Evolutionary conservation across 108 stramenopile genomes (phyloP).

Genomic region (Cyclostephanos invisitatus): DNA sequence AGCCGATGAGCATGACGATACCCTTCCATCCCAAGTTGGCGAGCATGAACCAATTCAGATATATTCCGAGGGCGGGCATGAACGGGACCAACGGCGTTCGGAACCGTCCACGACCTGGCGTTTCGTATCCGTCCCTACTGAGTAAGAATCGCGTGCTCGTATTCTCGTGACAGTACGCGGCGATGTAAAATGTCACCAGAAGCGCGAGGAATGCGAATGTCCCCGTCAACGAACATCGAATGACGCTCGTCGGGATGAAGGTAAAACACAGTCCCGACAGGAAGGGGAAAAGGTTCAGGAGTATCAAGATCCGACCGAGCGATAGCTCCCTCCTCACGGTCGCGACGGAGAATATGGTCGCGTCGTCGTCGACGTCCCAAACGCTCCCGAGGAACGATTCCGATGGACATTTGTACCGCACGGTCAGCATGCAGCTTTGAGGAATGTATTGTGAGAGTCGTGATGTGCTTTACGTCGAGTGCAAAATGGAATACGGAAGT

Average conservation of each 20-base stretch:
- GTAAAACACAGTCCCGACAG: slow-evolving; percentile 28
- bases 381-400: slow-evolving; percentile 27
- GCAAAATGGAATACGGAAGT: not conserved
- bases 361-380: slow-evolving; percentile 12
- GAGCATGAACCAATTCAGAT: slow-evolving; percentile 86
- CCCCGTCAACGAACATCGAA: slow-evolving; percentile 19
- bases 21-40: slow-evolving; percentile 69
- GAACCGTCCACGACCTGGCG: slow-evolving; percentile 43
- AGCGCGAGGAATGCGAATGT: slow-evolving; percentile 31
- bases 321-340: slow-evolving; percentile 18
- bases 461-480: not conserved
- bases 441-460: not conserved
- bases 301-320: slow-evolving; percentile 31
- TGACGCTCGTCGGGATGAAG: slow-evolving; percentile 5
- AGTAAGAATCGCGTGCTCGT: slow-evolving; percentile 18
- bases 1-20: slow-evolving; percentile 58
- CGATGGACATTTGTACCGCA: slow-evolving; percentile 37
- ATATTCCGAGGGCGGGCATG: slow-evolving; percentile 77
- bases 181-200: slow-evolving; percentile 23
- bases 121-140: slow-evolving; percentile 29
- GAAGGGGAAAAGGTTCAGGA: slow-evolving; percentile 34
- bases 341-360: slow-evolving; percentile 26
- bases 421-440: slow-evolving; percentile 20
- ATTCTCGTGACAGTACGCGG: slow-evolving; percentile 16
- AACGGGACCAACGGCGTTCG: slow-evolving; percentile 75